Percentiles rank a stretch among this genome's conserved stretches.
Conservation (phyloP, 768 basidiomycete genomes). For the Tulasnella sp. region DNA sequence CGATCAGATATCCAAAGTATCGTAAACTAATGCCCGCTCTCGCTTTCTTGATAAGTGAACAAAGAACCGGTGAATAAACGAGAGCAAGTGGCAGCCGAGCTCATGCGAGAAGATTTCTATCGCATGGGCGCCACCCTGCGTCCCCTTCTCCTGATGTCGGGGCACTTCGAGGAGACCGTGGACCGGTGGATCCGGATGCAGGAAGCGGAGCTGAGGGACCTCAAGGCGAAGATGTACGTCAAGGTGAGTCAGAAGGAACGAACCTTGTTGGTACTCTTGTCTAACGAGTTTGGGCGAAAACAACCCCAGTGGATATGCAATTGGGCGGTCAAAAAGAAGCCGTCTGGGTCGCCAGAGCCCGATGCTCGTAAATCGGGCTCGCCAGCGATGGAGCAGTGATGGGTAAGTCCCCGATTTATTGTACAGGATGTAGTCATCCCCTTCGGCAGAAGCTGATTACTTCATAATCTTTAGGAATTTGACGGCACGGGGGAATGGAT, state of each 20-base stretch:
- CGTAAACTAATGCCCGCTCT: not conserved
- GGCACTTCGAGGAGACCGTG: constrained; percentile 24
- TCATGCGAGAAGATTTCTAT: constrained; percentile 5
- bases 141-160: constrained; percentile 13
- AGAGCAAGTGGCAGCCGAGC: not conserved
- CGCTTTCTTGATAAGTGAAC: not conserved
- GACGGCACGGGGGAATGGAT: not conserved
- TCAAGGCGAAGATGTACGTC: constrained; percentile 20
- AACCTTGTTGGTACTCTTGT: not conserved
- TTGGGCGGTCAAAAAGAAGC: constrained; percentile 5
- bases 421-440: not conserved
- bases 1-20: too few relatives aligned
- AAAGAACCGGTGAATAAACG: constrained; percentile 14
- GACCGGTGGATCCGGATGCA: constrained; percentile 20
- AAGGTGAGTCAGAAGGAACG: constrained; percentile 22
- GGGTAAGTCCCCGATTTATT: not conserved
- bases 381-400: not conserved
- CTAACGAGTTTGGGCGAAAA: not conserved
- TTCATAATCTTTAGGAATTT: not conserved
- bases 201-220: constrained; percentile 10
- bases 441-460: not conserved
- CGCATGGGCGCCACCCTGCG: not conserved
- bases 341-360: not conserved
- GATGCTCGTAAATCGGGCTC: not conserved
- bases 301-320: not conserved